Conservation (phyloP, 208 protist species). For the Trypanosoma mega region DNA sequence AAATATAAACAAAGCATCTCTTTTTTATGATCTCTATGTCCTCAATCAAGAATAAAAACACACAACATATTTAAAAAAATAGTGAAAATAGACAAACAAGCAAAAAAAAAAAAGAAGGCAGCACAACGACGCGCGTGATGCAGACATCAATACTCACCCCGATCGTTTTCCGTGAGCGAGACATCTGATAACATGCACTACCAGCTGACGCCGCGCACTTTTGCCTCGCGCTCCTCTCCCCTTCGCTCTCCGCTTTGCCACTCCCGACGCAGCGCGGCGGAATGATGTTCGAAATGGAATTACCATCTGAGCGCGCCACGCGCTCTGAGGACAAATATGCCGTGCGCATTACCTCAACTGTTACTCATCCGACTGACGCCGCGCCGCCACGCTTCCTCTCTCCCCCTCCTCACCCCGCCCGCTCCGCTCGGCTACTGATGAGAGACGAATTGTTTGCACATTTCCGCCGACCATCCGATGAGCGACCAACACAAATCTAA, state of each 20-base stretch:
- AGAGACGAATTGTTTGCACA: constrained; percentile 17
- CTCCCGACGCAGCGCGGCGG: background rate
- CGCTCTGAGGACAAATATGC: constrained; percentile 21
- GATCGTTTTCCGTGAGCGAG: constrained; percentile 22
- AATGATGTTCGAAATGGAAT: constrained; percentile 30
- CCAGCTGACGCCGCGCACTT: constrained; percentile 26
- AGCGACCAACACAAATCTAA: constrained; percentile 11
- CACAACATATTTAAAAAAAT: no score
- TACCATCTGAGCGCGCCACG: constrained; percentile 28
- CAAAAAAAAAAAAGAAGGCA: no score
- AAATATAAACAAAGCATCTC: background rate
- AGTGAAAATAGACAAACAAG: no score
- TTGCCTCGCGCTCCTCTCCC: background rate
- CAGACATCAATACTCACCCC: constrained; percentile 30
- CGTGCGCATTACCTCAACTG: constrained; percentile 32
- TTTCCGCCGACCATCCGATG: constrained; percentile 17
- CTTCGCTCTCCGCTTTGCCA: background rate
- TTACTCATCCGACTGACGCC: constrained; percentile 34
- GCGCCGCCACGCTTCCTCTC: background rate
- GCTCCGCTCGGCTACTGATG: no score
- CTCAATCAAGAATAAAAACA: no score
- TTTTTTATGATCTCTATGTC: no score
- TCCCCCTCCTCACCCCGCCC: background rate
- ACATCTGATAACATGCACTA: constrained; percentile 30
- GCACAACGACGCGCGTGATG: constrained; percentile 20